Conservation (phyloP, 805 yeast genomes). For the Candida maris region DNA sequence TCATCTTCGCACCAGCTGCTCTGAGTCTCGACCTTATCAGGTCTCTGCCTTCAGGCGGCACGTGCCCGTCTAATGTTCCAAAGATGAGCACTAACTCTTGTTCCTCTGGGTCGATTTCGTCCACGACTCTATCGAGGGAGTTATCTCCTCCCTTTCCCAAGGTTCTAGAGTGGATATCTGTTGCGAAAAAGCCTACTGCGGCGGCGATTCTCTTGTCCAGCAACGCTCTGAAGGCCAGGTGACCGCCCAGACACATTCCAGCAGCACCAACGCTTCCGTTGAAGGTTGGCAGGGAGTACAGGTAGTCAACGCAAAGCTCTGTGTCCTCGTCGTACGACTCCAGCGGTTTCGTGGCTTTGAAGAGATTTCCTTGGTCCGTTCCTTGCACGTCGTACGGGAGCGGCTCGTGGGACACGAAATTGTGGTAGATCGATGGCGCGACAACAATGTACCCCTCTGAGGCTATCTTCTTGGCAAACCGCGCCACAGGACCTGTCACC, state of each 20-base stretch:
- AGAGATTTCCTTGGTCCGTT: conserved; percentile 68
- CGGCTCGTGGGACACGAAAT: conserved; percentile 59
- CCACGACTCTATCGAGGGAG: conserved; percentile 49
- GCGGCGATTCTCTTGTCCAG: conserved; percentile 63
- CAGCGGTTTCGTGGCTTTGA: conserved; percentile 63
- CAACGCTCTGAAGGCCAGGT: conserved; percentile 67
- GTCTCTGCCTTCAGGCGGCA: conserved; percentile 74
- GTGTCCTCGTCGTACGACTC: conserved; percentile 76
- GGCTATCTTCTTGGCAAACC: conserved; percentile 76
- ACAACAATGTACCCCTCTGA: conserved; percentile 76
- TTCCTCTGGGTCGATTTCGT: conserved; percentile 46
- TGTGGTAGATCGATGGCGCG: conserved; percentile 79
- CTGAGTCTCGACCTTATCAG: conserved; percentile 60
- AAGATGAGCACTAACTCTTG: conserved; percentile 64
- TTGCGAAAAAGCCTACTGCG: conserved; percentile 73
- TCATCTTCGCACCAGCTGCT: conserved; percentile 56
- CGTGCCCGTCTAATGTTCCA: conserved; percentile 78
- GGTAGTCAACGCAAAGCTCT: conserved; percentile 58
- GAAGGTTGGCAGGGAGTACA: conserved; percentile 55
- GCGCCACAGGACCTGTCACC: conserved; percentile 75
- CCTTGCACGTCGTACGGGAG: conserved; percentile 69
- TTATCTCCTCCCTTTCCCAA: conserved; percentile 70
- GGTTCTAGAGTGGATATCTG: conserved; percentile 69
- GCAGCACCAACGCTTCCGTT: conserved; percentile 76
- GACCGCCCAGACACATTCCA: conserved; percentile 88